Percentiles rank a stretch among this genome's conserved stretches.
Evolutionary conservation across 169 alveolate genomes (phyloP).

Genomic region (Plasmodium vinckei): DNA sequence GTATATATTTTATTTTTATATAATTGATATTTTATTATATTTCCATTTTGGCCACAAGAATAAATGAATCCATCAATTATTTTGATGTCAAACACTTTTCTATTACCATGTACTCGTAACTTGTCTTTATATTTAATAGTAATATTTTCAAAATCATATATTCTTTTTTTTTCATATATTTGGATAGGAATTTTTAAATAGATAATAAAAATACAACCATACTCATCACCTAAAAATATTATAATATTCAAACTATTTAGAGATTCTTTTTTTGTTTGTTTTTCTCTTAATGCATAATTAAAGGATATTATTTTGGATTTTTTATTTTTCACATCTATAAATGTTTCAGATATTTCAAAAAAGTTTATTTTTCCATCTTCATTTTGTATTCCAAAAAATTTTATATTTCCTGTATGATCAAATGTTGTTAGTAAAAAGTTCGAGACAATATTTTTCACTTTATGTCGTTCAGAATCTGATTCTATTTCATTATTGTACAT

Average conservation of each 20-base stretch:
- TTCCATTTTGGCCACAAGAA: conserved; percentile 72
- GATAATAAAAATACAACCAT: conserved; percentile 71
- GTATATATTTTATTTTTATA: conserved; percentile 64
- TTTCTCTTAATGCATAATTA: conserved; percentile 49
- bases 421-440: conserved; percentile 10
- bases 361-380: background rate
- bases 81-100: conserved; percentile 72
- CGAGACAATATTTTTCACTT: background rate
- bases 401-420: conserved; percentile 51
- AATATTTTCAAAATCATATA: conserved; percentile 27
- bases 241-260: conserved; percentile 24
- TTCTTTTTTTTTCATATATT: background rate
- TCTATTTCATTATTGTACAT: conserved; percentile 5
- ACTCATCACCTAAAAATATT: conserved; percentile 64
- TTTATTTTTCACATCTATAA: conserved; percentile 67
- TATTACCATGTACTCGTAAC: conserved; percentile 57
- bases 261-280: background rate
- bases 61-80: conserved; percentile 47
- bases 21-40: conserved; percentile 48
- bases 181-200: conserved; percentile 46
- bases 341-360: conserved; percentile 14
- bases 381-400: conserved; percentile 26
- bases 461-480: background rate
- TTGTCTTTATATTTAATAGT: conserved; percentile 25
- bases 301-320: conserved; percentile 57